Evolutionary conservation across 2,329 filamentous ascomycete species (phyloP).

Genomic region (Nemania sp.): DNA sequence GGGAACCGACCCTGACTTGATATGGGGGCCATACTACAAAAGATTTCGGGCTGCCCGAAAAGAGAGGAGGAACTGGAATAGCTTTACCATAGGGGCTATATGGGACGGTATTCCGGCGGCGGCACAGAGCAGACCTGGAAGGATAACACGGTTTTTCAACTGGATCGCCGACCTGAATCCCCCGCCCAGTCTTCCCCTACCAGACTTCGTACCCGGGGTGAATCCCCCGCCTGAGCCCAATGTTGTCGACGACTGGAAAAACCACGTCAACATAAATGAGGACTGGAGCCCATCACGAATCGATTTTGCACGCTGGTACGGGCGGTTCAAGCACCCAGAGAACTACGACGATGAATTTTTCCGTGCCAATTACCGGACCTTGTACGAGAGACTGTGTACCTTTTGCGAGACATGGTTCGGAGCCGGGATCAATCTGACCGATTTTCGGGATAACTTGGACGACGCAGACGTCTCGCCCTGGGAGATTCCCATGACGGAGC

Average conservation of each 20-base stretch:
- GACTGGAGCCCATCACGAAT: slow-evolving; percentile 31
- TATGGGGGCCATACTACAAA: slow-evolving; percentile 27
- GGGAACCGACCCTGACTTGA: slow-evolving; percentile 18
- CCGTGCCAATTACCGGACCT: slow-evolving; percentile 29
- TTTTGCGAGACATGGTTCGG: slow-evolving; percentile 39
- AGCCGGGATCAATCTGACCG: slow-evolving; percentile 19
- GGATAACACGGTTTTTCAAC: slow-evolving; percentile 3
- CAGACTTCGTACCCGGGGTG: too few species aligned
- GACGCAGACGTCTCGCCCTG: slow-evolving; percentile 24
- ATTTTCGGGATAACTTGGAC: slow-evolving; percentile 10
- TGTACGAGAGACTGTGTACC: slow-evolving; percentile 33
- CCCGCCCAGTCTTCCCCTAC: slow-evolving; percentile 12
- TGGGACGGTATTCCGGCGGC: slow-evolving; percentile 19
- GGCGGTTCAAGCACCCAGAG: slow-evolving; percentile 21
- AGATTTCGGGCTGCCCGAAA: slow-evolving; percentile 13
- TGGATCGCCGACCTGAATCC: neutral
- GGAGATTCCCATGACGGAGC: slow-evolving; percentile 33
- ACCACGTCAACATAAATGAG: neutral
- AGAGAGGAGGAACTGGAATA: slow-evolving; percentile 1
- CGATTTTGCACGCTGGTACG: slow-evolving; percentile 29
- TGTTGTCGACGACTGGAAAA: neutral
- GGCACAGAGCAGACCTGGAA: slow-evolving; percentile 16
- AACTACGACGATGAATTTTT: slow-evolving; percentile 35
- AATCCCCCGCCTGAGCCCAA: neutral
- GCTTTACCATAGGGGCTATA: slow-evolving; percentile 13